Percentiles rank a stretch among this genome's conserved stretches.
Conservation (phyloP, 164 flowering plant species). For the Liriodendron chinense region DNA sequence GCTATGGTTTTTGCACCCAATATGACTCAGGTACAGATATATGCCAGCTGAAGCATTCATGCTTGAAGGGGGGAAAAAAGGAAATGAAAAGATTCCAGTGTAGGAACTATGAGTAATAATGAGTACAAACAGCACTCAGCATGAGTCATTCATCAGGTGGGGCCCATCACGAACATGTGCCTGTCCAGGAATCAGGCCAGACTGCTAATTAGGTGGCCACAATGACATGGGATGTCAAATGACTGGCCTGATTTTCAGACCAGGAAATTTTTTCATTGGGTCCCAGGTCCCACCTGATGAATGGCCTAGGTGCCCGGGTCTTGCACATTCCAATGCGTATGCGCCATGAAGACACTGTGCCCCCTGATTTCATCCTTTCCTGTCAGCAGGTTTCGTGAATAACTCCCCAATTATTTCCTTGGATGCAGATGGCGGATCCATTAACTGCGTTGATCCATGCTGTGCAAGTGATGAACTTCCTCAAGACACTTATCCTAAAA, state of each 20-base stretch:
- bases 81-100: background rate
- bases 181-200: background rate
- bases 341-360: no score
- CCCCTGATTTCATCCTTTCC: background rate
- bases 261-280: background rate
- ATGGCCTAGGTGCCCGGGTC: background rate
- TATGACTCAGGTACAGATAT: constrained; percentile 81
- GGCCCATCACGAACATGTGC: background rate
- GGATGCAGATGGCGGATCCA: constrained; percentile 37
- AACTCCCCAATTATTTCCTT: background rate
- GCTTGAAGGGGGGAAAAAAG: background rate
- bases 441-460: constrained; percentile 38
- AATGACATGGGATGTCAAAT: background rate
- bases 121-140: background rate
- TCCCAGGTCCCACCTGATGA: background rate
- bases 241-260: background rate
- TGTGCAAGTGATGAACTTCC: constrained; percentile 38
- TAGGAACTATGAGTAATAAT: background rate
- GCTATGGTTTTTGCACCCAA: constrained; percentile 98
- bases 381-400: background rate
- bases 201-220: background rate
- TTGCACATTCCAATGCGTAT: background rate
- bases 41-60: background rate
- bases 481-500: constrained; percentile 27
- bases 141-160: background rate